Evolutionary conservation across 1,284 basidiomycete species (phyloP), one percentile per base, ranked within the genome.

Genomic region (Ceratobasidium sp.): DNA sequence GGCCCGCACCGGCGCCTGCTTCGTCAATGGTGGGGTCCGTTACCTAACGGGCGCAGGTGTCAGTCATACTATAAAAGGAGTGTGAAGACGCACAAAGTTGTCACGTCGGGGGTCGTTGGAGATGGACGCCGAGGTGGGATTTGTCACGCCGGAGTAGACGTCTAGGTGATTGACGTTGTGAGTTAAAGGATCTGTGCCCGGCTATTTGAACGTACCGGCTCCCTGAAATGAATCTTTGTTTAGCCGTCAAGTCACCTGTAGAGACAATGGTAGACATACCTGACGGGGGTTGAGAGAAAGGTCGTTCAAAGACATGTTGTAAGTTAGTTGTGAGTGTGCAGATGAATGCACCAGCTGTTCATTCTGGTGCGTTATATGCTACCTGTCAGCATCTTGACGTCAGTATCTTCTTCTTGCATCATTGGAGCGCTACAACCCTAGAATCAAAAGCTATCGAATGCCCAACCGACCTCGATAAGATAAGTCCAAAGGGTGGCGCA

Each of bases 1-100:
- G 62, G n/a, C 69, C 69, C 15, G 71, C 69, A 1, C 71, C 71
- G 4, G 71, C 71, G 35, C 71, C 69, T 17, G 55, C 56, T 10
- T 72, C 69, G 0, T 45, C 45, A 6, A 56, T 42, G 12, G 71
- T 68, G 12, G 71, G 69, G 34, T 70, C 69, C 7, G 32, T 42
- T 4, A 72, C 65, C 70, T 68, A 27, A 12, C n/a, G 17, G 17
- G 47, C 29, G 13, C 8, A 29, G 29, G 25, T 31, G 1, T 32
- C 32, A 3, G 54, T 8, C 15, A 15, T 29, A 15, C 7, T 6
- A 27, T 15, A 27, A 7, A 31, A 43, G 6, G 22, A 20, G 2
- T 10, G 2, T n/a, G 29, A 10, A 6, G 13, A 50, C 62, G 17
- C 29, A 60, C 71, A 62, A 72, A 72, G 64, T 72, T 72, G 27